These are phyloP conservation scores for Nadsonia commutata DNA, from an alignment of 1,139 yeast species.

Conservation along the genomic window DNA sequence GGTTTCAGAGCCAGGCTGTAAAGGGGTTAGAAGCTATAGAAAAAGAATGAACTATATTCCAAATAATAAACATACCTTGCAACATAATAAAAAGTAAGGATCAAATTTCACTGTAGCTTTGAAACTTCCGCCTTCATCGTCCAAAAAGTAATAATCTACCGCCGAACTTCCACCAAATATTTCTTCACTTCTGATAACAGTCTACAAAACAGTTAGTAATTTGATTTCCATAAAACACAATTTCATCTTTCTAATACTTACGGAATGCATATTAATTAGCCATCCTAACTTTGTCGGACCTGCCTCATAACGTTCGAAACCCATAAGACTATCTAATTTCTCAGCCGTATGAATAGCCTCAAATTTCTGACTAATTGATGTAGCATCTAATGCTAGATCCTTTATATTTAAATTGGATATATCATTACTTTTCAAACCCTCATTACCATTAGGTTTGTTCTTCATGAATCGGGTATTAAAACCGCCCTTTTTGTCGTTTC, in stretches of 20 bases:
- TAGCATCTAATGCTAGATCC: constrained; percentile 19
- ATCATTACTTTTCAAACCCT: background rate
- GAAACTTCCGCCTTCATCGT: constrained; percentile 94
- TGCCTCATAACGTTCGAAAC: constrained; percentile 62
- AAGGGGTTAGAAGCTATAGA: constrained; percentile 13
- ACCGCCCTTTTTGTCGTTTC: background rate
- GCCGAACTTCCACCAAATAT: constrained; percentile 59
- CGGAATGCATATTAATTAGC: constrained; percentile 61
- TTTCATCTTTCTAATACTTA: constrained; percentile 10
- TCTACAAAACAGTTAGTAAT: constrained; percentile 13
- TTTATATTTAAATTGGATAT: background rate
- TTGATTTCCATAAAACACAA: background rate
- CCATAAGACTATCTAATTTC: constrained; percentile 56
- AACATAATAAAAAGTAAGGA: constrained; percentile 75
- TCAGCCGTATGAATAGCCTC: constrained; percentile 16
- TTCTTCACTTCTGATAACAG: constrained; percentile 43
- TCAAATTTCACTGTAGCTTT: constrained; percentile 71
- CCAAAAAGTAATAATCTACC: constrained; percentile 90
- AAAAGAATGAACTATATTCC: background rate
- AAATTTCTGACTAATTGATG: constrained; percentile 14
- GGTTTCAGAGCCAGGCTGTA: constrained; percentile 29
- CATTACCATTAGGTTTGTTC: background rate
- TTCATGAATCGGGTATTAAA: background rate
- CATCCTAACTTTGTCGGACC: constrained; percentile 61
- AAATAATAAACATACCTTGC: constrained; percentile 26